These are phyloP conservation scores for Panicum virgatum DNA, from an alignment of 202 grass and related monocot genomes.

Conservation along the genomic window DNA sequence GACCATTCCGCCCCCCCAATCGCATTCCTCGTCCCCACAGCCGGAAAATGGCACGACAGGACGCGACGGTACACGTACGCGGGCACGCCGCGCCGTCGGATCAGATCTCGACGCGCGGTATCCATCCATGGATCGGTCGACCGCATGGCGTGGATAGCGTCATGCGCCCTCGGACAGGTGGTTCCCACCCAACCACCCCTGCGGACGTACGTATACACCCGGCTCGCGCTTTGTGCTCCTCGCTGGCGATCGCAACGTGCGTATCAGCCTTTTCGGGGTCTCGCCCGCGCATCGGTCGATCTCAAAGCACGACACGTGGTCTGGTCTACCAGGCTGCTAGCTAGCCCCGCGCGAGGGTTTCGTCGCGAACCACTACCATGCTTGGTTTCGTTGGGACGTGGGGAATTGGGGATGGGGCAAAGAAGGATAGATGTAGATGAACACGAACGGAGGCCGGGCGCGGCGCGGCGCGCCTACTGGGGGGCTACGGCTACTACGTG, in stretches of 20 bases:
- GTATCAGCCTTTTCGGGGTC: no score
- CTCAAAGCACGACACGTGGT: not conserved
- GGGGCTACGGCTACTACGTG: not conserved
- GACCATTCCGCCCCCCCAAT: no score
- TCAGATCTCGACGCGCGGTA: not conserved
- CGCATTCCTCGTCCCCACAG: no score
- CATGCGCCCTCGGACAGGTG: not conserved
- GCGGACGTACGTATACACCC: no score
- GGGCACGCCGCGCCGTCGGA: not conserved
- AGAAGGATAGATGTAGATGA: not conserved
- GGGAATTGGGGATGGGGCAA: not conserved
- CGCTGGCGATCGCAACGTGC: not conserved
- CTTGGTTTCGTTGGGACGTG: not conserved
- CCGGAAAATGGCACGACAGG: no score
- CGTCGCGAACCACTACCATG: constrained; percentile 5
- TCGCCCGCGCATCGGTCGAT: not conserved
- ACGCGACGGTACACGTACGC: not conserved
- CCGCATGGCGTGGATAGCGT: no score
- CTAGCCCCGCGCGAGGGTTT: not conserved
- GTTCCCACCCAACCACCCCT: not conserved
- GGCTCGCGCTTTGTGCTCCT: not conserved
- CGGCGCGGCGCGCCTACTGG: no score
- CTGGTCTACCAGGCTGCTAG: no score
- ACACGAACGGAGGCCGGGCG: not conserved
- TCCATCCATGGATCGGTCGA: not conserved